Evolutionary conservation across 495 filamentous ascomycete species (phyloP), one percentile per base, ranked within the genome.

Genomic region (Podospora appendiculata): DNA sequence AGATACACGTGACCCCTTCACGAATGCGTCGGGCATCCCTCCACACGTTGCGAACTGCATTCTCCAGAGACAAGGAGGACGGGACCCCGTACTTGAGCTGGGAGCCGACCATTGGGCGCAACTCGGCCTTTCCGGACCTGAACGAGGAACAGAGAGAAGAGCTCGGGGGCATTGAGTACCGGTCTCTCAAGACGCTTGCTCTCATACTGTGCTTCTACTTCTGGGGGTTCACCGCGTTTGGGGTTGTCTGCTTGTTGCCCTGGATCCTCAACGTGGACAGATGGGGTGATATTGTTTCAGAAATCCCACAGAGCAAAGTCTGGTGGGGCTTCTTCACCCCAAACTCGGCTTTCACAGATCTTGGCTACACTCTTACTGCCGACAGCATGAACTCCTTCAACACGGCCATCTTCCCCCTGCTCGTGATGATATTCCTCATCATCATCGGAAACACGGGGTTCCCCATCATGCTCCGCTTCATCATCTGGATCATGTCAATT

Each of bases 301-400:
- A 52, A 3, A 76, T 70, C 59, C 86, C 84, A 5, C 69, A 85
- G 58, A 83, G 73, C 55, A 79, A 82, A 36, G 76, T 78, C 0
- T 97, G 92, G 92, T 97, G 92, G 90, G 90, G 78, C 5, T 82
- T 96, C 53, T 98, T 89, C 72, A 94, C 89, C 3, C 58, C 89
- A 13, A 84, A 76, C 18, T 94, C 92, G 41, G 73, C 88, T 12
- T 96, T 98, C 69, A 95, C 90, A 58, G 90, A 98, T 67, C 68
- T 96, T 25, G 87, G 87, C 8, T 91, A 83, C 55, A 89, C 89
- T 1, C 70, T 97, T 42, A 96, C 90, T 0, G 89, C 93, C 0
- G 89, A 97, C 71, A 94, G 88, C 38, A 94, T 96, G 87, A 75
- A 80, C 41, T 92, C 88, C 0, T 96, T 97, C 64, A 79, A 88